Base-by-base conservation (phyloP, 352 stramenopile genomes). In the Phytophthora aleatoria region DNA sequence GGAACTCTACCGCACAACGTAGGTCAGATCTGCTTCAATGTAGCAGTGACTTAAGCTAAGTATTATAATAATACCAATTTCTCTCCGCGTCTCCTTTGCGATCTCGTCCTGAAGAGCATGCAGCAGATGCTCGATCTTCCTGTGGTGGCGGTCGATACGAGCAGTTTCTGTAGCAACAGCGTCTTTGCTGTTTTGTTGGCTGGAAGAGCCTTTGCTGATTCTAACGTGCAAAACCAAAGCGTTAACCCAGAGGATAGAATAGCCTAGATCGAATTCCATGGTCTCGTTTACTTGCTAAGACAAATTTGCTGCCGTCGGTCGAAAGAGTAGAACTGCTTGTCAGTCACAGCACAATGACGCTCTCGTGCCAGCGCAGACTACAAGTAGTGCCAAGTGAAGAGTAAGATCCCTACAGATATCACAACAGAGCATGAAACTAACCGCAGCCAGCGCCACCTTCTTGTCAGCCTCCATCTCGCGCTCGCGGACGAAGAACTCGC, bases 91-190 rank as follows among this genome's bases (percentile, higher is more conserved):
- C 53, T 90, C 82, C 16, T 66, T 72, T 15, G 76, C 71, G 36
- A 91, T 85, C 49, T 91, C 82, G 15, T 72, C 57, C 54, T 90
- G 82, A 3, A 91, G 59, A 1, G 89, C 54, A 11, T 87, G 69
- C 5, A 91, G 30, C 9, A 91, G 59, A 36, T 90, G 82, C 44
- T 79, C 52, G 16, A 74, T 87, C 50, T 86, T 89, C 59, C 81
- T 73, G 41, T 75, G 69, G 12, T 91, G 79, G 0, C 72, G 64
- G 15, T 86, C 72, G 10, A 88, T 89, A 43, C 75, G 52, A 38
- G 38, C 44, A 1, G 33, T 67, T 50, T 81, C 71, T 41, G 47
- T 48, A 11, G 15, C 57, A 20, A 42, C 49, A 11, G 36, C 52
- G 0, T 49, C 27, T 69, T 71, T 36, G 26, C 28, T 44, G 20